A percentile compares a stretch with the other conserved stretches of the same genome.
Evolutionary conservation across 495 filamentous ascomycete genomes (phyloP).

Genomic region (Penicillium tannophilum): DNA sequence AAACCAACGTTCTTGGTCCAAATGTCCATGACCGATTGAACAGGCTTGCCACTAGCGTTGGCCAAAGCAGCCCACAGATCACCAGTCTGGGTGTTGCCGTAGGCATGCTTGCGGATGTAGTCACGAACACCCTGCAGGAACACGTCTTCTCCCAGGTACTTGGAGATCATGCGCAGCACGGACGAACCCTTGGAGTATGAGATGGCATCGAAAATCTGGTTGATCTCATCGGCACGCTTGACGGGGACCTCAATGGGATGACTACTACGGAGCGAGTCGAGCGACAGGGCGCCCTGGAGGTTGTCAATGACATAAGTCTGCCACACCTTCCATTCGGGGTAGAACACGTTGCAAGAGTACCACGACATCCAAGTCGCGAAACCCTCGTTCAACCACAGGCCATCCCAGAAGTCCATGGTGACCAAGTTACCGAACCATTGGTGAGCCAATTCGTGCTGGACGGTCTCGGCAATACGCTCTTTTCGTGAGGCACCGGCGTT

Average conservation of each 20-base stretch:
- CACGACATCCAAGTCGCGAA: conserved; percentile 90
- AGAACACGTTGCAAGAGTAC: conserved; percentile 70
- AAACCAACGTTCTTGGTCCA: conserved; percentile 73
- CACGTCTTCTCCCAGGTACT: conserved; percentile 86
- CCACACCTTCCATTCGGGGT: conserved; percentile 99
- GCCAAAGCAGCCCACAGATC: conserved; percentile 91
- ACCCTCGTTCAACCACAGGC: conserved; percentile 96
- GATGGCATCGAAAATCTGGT: conserved; percentile 98
- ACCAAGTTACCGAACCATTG: conserved; percentile 99
- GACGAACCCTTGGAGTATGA: conserved; percentile 97
- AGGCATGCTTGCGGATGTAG: conserved; percentile 95
- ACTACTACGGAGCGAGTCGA: conserved; percentile 91
- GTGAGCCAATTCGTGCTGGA: conserved; percentile 96
- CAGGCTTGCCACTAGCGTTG: conserved; percentile 87
- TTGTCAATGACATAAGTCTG: conserved; percentile 90
- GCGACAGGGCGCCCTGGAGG: conserved; percentile 79
- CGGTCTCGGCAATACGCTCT: conserved; percentile 89
- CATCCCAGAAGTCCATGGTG: conserved; percentile 99
- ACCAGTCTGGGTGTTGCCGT: conserved; percentile 70
- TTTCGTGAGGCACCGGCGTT: conserved; percentile 88
- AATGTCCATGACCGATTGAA: conserved; percentile 70
- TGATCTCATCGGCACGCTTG: conserved; percentile 91
- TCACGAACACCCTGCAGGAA: conserved; percentile 91
- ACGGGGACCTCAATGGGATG: conserved; percentile 98
- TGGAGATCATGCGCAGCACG: conserved; percentile 96